Percentiles rank a stretch among this genome's conserved stretches.
phyloP scores from a whole-genome alignment of 768 basidiomycete genomes.

The Leccinum pellstonianum region DNA sequence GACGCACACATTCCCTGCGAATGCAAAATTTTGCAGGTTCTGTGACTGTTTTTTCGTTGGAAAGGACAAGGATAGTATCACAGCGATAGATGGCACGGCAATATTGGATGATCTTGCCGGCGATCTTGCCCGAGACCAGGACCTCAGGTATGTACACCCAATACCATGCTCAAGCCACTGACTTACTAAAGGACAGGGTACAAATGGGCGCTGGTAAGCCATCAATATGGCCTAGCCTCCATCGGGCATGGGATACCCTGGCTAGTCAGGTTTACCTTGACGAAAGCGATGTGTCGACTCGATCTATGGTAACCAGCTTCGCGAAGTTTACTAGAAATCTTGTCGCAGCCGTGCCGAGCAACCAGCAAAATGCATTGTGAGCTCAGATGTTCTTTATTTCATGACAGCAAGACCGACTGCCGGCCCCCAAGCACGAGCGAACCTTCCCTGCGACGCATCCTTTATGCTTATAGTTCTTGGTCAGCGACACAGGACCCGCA shows the following conservation, averaged over 20 bases:
- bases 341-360: conserved; percentile 68
- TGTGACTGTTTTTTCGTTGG: conserved; percentile 42
- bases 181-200: conserved; percentile 25
- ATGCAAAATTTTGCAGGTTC: conserved; percentile 40
- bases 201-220: conserved; percentile 39
- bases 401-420: conserved; percentile 3
- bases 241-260: conserved; percentile 50
- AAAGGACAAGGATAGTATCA: conserved; percentile 19
- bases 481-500: conserved; percentile 58
- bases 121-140: conserved; percentile 48
- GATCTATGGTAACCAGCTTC: conserved; percentile 46
- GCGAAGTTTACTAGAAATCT: conserved; percentile 84
- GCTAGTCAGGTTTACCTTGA: conserved; percentile 35
- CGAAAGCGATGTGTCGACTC: conserved; percentile 35
- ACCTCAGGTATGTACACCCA: conserved; percentile 29
- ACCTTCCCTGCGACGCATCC: conserved; percentile 59
- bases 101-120: conserved; percentile 52
- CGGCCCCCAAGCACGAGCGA: conserved; percentile 61
- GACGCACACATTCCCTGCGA: conserved; percentile 5
- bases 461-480: conserved; percentile 79
- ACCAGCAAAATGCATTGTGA: conserved; percentile 75
- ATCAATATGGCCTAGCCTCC: conserved; percentile 54
- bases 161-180: not conserved
- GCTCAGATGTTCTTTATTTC: conserved; percentile 26
- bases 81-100: conserved; percentile 19